Evolutionary conservation across 2,329 filamentous ascomycete genomes (phyloP).

Genomic region (Neofusicoccum cordaticola): DNA sequence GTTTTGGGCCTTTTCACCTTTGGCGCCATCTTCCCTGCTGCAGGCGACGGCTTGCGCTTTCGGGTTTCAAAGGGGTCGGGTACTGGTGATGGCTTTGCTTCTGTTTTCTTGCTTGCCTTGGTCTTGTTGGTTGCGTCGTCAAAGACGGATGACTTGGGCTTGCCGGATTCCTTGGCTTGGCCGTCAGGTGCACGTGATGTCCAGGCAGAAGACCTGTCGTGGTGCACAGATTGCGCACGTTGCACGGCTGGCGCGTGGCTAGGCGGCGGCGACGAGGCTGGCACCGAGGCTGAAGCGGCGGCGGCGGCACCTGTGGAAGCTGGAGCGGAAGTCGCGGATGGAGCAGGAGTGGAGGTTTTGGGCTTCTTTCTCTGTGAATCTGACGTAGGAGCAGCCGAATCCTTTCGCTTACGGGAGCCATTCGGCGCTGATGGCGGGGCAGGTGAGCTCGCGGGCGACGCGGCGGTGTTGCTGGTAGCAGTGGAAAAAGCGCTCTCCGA

Average conservation of each 20-base stretch:
- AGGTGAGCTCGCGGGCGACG: slow-evolving; percentile 15
- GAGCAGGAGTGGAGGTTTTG: background rate
- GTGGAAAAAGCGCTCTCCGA: slow-evolving; percentile 11
- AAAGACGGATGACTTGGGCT: slow-evolving; percentile 5
- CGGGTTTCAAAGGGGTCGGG: background rate
- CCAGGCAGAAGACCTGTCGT: background rate
- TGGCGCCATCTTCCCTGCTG: background rate
- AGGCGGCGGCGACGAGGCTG: slow-evolving; percentile 1
- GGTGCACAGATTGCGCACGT: background rate
- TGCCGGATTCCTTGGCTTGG: slow-evolving; percentile 8
- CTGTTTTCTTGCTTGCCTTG: background rate
- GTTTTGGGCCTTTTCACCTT: slow-evolving; percentile 14
- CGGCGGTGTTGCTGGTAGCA: background rate
- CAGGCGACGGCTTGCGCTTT: slow-evolving; percentile 3
- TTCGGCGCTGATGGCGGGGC: background rate
- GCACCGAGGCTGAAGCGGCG: background rate
- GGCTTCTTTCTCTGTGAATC: slow-evolving; percentile 7
- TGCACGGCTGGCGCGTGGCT: background rate
- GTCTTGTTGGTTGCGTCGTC: slow-evolving; percentile 11
- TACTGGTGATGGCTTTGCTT: background rate
- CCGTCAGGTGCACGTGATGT: background rate
- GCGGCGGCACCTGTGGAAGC: background rate
- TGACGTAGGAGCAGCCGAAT: slow-evolving; percentile 10
- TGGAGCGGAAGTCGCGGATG: slow-evolving; percentile 1
- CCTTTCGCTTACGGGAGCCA: slow-evolving; percentile 12